Percentiles rank a stretch among this genome's conserved stretches.
Conservation (phyloP, 495 filamentous ascomycete genomes). For the Talaromyces borbonicus region DNA sequence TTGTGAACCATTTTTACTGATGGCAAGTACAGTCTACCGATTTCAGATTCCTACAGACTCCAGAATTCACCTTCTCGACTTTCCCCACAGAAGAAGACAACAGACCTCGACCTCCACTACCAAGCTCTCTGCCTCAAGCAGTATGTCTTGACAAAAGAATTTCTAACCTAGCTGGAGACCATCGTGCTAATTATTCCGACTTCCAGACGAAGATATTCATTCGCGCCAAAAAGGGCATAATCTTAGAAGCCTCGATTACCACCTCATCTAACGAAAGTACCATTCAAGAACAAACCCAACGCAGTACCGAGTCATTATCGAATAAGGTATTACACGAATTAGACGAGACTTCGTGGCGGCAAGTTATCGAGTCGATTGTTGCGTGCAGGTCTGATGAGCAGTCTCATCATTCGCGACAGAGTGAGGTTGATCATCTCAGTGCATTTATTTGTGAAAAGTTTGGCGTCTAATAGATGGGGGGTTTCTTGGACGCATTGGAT, state of each 20-base stretch:
- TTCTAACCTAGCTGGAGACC: not conserved
- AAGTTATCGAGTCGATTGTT: conserved; percentile 1
- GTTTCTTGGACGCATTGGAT: no score
- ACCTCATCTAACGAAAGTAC: conserved; percentile 22
- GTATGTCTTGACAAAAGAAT: conserved; percentile 15
- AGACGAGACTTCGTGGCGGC: conserved; percentile 20
- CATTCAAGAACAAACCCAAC: conserved; percentile 27
- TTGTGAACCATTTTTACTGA: conserved; percentile 9
- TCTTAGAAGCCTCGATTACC: conserved; percentile 37
- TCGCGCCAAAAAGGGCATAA: conserved; percentile 32
- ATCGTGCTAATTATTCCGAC: not conserved
- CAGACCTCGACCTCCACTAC: conserved; percentile 38
- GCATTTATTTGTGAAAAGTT: conserved; percentile 6
- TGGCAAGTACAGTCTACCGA: conserved; percentile 46
- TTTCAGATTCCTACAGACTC: conserved; percentile 80
- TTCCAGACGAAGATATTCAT: conserved; percentile 30
- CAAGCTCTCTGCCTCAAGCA: conserved; percentile 27
- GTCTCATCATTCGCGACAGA: not conserved
- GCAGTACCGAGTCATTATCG: conserved; percentile 27
- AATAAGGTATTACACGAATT: conserved; percentile 36
- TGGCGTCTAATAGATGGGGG: not conserved
- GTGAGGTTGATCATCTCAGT: not conserved
- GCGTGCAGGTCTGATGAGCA: not conserved
- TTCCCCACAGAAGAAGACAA: conserved; percentile 44
- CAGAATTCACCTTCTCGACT: conserved; percentile 67